Evolutionary conservation across 129 eudicot genomes (phyloP), one percentile per base, ranked within the genome.

Genomic region (Arctium lappa): DNA sequence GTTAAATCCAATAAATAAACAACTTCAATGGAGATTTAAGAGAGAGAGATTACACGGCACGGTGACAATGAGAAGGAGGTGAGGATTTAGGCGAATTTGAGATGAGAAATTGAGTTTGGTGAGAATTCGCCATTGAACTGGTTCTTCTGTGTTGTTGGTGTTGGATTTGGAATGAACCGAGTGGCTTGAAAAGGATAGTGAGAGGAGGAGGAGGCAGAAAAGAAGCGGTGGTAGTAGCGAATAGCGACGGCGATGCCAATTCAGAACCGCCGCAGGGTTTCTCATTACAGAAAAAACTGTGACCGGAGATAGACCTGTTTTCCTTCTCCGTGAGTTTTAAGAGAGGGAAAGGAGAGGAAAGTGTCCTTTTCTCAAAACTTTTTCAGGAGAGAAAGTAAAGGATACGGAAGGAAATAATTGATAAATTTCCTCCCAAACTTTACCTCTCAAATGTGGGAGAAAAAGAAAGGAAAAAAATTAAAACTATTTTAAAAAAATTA

Each of bases 31-130:
- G 15, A 73, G 34, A 63, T 60, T 78, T 72, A 68, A 42, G 73
- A 71, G 79, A 66, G 2, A 68, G 29, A 74, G 36, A 15, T 85
- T 91, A 94, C 98, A 94, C 13, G 98, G 98, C 46, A 94, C 94
- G 29, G 97, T 91, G 79, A 94, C 94, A 38, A 94, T 15, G 78
- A 94, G 88, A 63, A 94, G 82, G 56, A 91, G 53, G 80, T 89
- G 90, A 42, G 97, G 94, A 83, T 94, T 87, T 73, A 89, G 85
- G 16, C 91, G 92, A 80, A 94, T 91, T 85, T 91, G 93, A 44
- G 97, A 88, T 29, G 98, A 91, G 89, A 86, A 94, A 78, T 94
- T 92, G 72, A 79, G 80, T 36, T 89, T 87, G 1, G 98, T 88
- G 72, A 94, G 89, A 31, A 86, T 89, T 87, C 91, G 92, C 98